Base-by-base conservation (phyloP, 129 eudicot species). In the Helianthus tuberosus region DNA sequence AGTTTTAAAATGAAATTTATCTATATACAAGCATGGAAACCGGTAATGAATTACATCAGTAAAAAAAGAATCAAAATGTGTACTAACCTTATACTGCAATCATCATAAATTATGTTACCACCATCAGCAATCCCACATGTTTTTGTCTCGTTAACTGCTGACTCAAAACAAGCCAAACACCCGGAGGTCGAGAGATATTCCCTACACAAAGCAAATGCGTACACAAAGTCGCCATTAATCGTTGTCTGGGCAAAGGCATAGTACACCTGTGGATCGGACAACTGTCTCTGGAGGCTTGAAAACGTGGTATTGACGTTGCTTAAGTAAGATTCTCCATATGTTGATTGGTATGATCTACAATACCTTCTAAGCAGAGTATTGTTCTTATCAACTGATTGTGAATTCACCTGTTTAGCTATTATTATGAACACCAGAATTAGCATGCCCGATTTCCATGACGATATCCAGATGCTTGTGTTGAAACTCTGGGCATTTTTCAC, bases 11-110 rank as follows among this genome's bases (percentile, higher is more conserved):
- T 59, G 15, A 59, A 59, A 14, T 4, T 27, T 25, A 43, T 43
- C 47, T 43, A 43, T 43, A 8, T 43, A 6, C 11, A 43, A 43
- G 8, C 47, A 43, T 43, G 47, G 10, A 23, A 23, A 27, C 64
- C 2, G 11, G 12, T 29, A 25, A 8, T 13, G 17, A 58, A 27
- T 32, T 6, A 29, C n/a, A 1, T 3, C 5, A 64, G 9, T 38
- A 27, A 62, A 36, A n/a, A 64, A 23, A 16, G 38, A 14, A 5
- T 11, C 7, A 65, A n/a, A 35, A 2, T 48, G 11, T 15, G 46
- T 14, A 59, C 44, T 50, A 63, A 80, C 88, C 92, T 87, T 73
- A 87, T 85, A 72, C 83, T 78, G 77, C 92, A 81, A 39, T 87
- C 89, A 72, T 87, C 88, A 64, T 75, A 87, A 20, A 84, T 78